phyloP scores from a whole-genome alignment of 805 yeast species.

The Teunomyces cretensis region DNA sequence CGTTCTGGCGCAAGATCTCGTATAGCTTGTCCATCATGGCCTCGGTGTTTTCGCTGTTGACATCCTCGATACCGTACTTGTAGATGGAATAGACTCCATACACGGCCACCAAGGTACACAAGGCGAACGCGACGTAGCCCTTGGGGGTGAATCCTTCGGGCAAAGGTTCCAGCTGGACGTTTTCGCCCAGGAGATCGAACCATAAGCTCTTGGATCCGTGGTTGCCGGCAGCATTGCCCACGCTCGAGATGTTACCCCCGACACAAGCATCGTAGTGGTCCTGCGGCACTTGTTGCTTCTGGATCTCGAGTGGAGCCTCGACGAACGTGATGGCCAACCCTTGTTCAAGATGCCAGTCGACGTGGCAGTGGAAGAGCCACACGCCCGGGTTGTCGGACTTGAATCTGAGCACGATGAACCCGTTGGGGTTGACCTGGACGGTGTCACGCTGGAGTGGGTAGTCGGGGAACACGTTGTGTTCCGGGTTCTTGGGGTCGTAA shows the following conservation, averaged over 20 bases:
- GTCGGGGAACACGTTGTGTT: constrained; percentile 49
- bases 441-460: constrained; percentile 72
- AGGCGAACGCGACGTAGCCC: constrained; percentile 63
- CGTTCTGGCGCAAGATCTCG: constrained; percentile 28
- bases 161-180: constrained; percentile 57
- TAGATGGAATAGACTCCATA: constrained; percentile 61
- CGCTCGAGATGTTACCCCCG: constrained; percentile 42
- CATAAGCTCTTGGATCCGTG: constrained; percentile 48
- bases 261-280: constrained; percentile 53
- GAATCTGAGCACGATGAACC: constrained; percentile 69
- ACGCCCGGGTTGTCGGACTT: constrained; percentile 87
- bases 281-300: constrained; percentile 37
- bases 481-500: constrained; percentile 45
- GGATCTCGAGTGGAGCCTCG: constrained; percentile 64
- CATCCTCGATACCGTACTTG: constrained; percentile 65
- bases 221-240: constrained; percentile 71
- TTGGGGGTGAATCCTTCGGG: constrained; percentile 70
- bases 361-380: constrained; percentile 93
- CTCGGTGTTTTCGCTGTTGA: constrained; percentile 48
- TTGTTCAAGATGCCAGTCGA: constrained; percentile 82
- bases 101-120: constrained; percentile 56
- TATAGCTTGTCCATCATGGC: constrained; percentile 37
- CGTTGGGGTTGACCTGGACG: constrained; percentile 62
- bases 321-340: constrained; percentile 72
- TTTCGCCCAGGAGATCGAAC: constrained; percentile 60